Conservation (phyloP, 495 filamentous ascomycete genomes). For the Polyplosphaeria fusca region DNA sequence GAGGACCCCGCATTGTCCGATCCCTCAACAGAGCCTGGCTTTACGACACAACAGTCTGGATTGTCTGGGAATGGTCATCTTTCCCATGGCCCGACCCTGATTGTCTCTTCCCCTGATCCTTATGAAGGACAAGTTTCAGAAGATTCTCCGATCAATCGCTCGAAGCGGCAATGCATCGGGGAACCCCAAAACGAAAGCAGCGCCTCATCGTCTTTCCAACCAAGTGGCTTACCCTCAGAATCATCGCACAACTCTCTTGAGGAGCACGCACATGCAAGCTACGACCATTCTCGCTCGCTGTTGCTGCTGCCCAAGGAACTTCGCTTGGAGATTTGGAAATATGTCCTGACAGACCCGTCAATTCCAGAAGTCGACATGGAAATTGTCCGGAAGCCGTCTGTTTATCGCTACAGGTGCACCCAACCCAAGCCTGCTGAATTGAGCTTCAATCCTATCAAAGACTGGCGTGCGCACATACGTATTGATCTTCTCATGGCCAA, state of each 20-base stretch:
- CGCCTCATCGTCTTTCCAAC: neutral
- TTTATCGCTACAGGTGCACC: neutral
- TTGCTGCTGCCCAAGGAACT: constrained; percentile 15
- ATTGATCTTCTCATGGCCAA: constrained; percentile 9
- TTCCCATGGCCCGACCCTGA: too few species aligned
- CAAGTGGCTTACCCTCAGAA: neutral
- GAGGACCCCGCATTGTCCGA: too few species aligned
- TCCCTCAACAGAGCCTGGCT: too few species aligned
- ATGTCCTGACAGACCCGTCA: constrained; percentile 15
- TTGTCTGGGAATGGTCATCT: too few species aligned
- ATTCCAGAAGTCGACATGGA: neutral
- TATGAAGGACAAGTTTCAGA: too few species aligned
- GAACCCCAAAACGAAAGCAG: too few species aligned
- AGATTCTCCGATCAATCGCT: too few species aligned
- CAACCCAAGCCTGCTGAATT: neutral
- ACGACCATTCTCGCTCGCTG: neutral
- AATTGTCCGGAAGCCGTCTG: constrained; percentile 10
- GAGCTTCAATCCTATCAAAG: neutral
- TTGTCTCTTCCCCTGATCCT: too few species aligned
- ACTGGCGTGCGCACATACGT: neutral
- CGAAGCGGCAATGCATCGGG: too few species aligned
- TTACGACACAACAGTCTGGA: too few species aligned
- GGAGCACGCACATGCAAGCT: neutral
- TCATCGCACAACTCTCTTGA: neutral
- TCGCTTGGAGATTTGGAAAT: constrained; percentile 19